Conservation (phyloP, 257 asterid genomes). For the Solanum etuberosum region DNA sequence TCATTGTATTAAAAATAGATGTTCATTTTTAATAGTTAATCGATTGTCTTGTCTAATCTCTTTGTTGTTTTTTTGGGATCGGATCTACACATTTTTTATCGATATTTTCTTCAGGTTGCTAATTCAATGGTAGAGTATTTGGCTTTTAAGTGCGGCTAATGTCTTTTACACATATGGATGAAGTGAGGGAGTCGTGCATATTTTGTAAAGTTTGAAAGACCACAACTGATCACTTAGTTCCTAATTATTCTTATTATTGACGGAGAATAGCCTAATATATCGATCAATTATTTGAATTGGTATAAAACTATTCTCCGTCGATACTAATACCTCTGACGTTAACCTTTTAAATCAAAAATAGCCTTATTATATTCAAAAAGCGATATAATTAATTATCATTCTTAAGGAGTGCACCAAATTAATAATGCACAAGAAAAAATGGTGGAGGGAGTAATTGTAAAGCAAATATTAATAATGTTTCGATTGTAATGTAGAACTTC, state of each 20-base stretch:
- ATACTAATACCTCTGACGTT: accelerated
- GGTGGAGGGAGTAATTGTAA: neutral
- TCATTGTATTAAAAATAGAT: too few species aligned
- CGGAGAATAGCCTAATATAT: too few species aligned
- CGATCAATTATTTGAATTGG: too few species aligned
- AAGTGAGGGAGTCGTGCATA: neutral
- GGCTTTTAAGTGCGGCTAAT: neutral
- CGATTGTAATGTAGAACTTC: too few species aligned
- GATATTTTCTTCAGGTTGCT: too few species aligned
- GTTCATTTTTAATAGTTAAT: neutral
- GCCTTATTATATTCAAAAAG: neutral
- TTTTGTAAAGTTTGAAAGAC: neutral
- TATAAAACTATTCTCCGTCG: too few species aligned
- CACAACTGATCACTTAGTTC: neutral
- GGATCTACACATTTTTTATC: neutral
- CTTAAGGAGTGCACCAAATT: neutral
- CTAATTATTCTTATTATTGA: too few species aligned
- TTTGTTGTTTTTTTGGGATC: too few species aligned
- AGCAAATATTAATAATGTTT: too few species aligned
- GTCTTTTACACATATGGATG: neutral
- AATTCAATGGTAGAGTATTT: too few species aligned
- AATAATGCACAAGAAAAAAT: neutral
- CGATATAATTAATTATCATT: neutral
- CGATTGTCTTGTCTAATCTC: neutral
- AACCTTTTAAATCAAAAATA: too few species aligned